Base-by-base conservation (phyloP, 2,329 filamentous ascomycete species). In the Talaromyces sp. region DNA sequence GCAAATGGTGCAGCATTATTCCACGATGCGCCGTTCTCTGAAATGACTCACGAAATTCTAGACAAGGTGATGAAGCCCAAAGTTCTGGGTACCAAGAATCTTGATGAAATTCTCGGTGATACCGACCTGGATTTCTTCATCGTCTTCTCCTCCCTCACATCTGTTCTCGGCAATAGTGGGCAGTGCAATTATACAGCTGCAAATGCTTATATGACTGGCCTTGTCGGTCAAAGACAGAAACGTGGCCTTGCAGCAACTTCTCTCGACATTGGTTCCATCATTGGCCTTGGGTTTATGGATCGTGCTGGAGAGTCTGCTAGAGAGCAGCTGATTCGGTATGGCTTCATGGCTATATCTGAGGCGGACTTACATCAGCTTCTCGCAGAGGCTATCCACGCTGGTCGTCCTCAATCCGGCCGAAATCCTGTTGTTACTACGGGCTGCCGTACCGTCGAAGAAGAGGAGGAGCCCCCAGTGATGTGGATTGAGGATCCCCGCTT, bases 111-210 rank as follows among this genome's bases (percentile, higher is more conserved):
- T 27, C 24, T 27, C 24, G 24, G 24, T 27, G 24, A 27, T 27
- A 37, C 48, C 3, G 42, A 64, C 0, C 61, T 75, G 2, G 71
- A 75, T 32, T 75, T 75, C 57, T 75, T 76, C 56, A 58, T 75
- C 40, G 45, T 70, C n/a, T 65, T 70, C 41, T 74, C 70, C 1
- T 74, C 70, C 0, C 14, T 66, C 6, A 51, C 64, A 3, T 51
- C 51, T 9, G 41, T 70, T 2, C 36, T 65, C 0, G 66, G 65
- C 16, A 63, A 68, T 6, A 39, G 27, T 13, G 73, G 70, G 0
- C 80, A 83, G 56, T 57, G 70, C 2, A 78, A 75, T 56, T 83
- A 83, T 52, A 62, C 67, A 0, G 75, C 77, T 0, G 78, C 74
- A 3, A 80, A 80, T 55, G 55, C 56, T 3, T 82, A 71, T 64